phyloP scores from a whole-genome alignment of 495 filamentous ascomycete genomes.

The Bombardia bombarda region DNA sequence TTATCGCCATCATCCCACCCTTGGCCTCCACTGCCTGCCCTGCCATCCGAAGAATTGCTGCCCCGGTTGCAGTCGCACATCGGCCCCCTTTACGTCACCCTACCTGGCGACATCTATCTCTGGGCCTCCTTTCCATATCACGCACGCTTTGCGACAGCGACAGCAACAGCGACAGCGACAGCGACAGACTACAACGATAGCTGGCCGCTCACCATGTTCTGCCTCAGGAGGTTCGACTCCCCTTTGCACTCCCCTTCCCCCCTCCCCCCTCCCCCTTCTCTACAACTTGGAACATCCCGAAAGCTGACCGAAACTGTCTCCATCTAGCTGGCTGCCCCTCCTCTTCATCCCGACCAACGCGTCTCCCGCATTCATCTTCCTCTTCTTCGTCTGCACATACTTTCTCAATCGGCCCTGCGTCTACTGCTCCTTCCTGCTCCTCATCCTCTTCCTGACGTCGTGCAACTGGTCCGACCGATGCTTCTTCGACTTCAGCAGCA shows the following conservation, averaged over 20 bases:
- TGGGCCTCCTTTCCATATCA: too few species aligned
- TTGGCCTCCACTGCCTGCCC: too few species aligned
- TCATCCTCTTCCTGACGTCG: constrained; percentile 81
- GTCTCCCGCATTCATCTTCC: constrained; percentile 77
- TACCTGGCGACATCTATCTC: too few species aligned
- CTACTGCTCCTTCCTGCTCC: constrained; percentile 82
- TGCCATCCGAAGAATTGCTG: too few species aligned
- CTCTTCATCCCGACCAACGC: constrained; percentile 73
- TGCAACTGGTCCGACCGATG: constrained; percentile 89
- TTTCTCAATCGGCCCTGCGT: constrained; percentile 83
- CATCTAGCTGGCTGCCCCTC: constrained; percentile 64
- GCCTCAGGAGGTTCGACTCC: constrained; percentile 63
- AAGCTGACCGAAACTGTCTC: too few species aligned
- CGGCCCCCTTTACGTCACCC: too few species aligned
- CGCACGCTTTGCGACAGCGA: too few species aligned
- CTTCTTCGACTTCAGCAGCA: constrained; percentile 74
- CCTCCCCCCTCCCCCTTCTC: not conserved
- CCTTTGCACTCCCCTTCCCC: not conserved
- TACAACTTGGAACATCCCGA: too few species aligned
- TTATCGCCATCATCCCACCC: too few species aligned
- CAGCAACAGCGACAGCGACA: too few species aligned
- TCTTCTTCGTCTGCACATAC: constrained; percentile 86
- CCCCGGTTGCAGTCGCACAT: too few species aligned
- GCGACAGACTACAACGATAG: too few species aligned
- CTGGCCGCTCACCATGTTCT: constrained; percentile 67